Percentiles rank a stretch among this genome's conserved stretches.
Evolutionary conservation across 2,329 filamentous ascomycete genomes (phyloP).

Genomic region (Phialophora expanda): DNA sequence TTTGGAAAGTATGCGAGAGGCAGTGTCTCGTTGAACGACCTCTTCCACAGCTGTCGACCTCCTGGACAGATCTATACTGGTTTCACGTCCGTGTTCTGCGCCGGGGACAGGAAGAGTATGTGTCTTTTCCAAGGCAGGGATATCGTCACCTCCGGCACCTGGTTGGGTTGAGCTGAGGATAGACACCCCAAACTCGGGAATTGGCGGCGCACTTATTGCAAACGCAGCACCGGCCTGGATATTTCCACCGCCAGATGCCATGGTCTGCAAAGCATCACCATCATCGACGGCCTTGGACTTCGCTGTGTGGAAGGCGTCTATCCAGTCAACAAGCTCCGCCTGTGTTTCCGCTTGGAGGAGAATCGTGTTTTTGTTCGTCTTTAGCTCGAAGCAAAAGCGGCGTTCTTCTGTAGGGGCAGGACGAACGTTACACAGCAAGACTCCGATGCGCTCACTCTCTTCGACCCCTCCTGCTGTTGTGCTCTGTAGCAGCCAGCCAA

Average conservation of each 20-base stretch:
- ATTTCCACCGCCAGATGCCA: slow-evolving; percentile 54
- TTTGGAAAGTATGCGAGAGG: slow-evolving; percentile 88
- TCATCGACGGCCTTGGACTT: slow-evolving; percentile 91
- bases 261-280: slow-evolving; percentile 60
- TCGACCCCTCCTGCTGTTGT: slow-evolving; percentile 81
- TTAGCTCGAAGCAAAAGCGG: slow-evolving; percentile 96
- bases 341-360: slow-evolving; percentile 93
- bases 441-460: slow-evolving; percentile 94
- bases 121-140: slow-evolving; percentile 63
- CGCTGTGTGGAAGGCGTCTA: slow-evolving; percentile 88
- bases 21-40: slow-evolving; percentile 78
- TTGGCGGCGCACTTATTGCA: slow-evolving; percentile 84
- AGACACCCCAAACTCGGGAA: slow-evolving; percentile 89
- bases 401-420: slow-evolving; percentile 91
- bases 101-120: slow-evolving; percentile 70
- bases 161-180: slow-evolving; percentile 68
- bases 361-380: slow-evolving; percentile 91
- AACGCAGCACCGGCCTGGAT: slow-evolving; percentile 72
- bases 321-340: slow-evolving; percentile 88
- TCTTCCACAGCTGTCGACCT: slow-evolving; percentile 65
- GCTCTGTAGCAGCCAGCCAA: slow-evolving; percentile 89
- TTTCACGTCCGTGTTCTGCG: slow-evolving; percentile 63
- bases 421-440: slow-evolving; percentile 89
- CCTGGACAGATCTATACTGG: slow-evolving; percentile 73
- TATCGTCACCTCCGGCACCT: slow-evolving; percentile 53